phyloP scores from a whole-genome alignment of 495 filamentous ascomycete species.

The Durotheca rogersii region DNA sequence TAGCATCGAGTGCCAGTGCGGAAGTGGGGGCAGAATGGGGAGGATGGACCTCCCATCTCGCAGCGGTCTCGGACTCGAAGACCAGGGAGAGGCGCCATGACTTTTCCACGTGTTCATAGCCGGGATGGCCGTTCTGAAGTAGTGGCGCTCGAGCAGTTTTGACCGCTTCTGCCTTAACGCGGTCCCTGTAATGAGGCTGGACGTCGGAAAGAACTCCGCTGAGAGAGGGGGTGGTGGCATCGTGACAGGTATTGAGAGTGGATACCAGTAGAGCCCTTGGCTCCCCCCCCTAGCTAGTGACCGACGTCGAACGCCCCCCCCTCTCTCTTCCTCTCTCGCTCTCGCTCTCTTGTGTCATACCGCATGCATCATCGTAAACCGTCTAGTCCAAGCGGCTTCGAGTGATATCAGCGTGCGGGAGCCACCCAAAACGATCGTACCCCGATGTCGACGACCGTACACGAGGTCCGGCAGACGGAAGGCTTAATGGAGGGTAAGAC shows the following conservation, averaged over 20 bases:
- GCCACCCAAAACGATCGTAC: slow-evolving; percentile 6
- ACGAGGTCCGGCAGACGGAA: background rate
- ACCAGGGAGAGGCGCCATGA: slow-evolving; percentile 7
- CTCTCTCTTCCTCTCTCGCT: background rate
- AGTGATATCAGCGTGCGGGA: slow-evolving; percentile 18
- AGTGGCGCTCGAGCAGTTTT: too few relatives aligned
- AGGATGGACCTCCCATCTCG: slow-evolving; percentile 4
- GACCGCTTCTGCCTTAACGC: slow-evolving; percentile 8
- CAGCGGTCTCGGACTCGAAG: slow-evolving; percentile 6
- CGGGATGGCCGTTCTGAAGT: slow-evolving; percentile 12
- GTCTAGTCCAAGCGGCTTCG: background rate
- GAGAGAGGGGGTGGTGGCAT: background rate
- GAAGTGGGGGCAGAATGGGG: slow-evolving; percentile 15
- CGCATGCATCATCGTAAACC: slow-evolving; percentile 3
- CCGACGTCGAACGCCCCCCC: background rate
- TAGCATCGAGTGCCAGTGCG: background rate
- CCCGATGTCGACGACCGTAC: slow-evolving; percentile 4
- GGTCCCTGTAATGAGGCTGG: slow-evolving; percentile 6
- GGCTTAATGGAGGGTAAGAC: slow-evolving; percentile 1
- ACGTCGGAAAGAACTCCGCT: background rate
- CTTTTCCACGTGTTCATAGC: slow-evolving; percentile 30
- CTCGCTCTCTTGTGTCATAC: background rate
- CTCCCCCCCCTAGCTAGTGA: background rate
- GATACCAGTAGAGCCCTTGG: background rate
- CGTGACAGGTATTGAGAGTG: background rate